These are phyloP conservation scores for Bertia moriformis DNA, from an alignment of 2,329 filamentous ascomycete genomes.

Conservation along the genomic window DNA sequence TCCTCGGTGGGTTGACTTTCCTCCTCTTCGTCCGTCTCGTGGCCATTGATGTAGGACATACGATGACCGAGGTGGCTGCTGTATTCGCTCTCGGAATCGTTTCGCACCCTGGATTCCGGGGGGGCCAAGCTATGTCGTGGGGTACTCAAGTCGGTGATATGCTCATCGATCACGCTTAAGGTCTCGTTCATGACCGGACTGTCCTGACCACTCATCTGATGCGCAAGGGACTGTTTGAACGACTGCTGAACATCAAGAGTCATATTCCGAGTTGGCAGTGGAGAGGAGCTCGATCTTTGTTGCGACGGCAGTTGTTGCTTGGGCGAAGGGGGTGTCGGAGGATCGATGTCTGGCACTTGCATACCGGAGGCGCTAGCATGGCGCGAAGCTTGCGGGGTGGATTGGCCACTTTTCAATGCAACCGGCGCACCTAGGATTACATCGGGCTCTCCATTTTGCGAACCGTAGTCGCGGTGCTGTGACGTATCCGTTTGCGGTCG, in stretches of 20 bases:
- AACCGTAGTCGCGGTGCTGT: slow-evolving; percentile 8
- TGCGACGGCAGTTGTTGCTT: too few relatives aligned
- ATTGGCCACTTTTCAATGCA: slow-evolving; percentile 12
- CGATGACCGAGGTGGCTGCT: slow-evolving; percentile 29
- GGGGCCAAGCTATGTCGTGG: slow-evolving; percentile 35
- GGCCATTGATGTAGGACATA: slow-evolving; percentile 45
- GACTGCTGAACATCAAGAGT: neutral
- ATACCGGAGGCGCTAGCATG: slow-evolving; percentile 25
- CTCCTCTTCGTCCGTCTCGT: slow-evolving; percentile 54
- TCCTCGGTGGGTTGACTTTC: slow-evolving; percentile 33
- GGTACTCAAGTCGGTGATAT: slow-evolving; percentile 52
- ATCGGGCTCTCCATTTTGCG: too few relatives aligned
- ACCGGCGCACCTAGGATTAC: too few relatives aligned
- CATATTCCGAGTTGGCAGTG: neutral
- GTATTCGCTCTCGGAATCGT: slow-evolving; percentile 45
- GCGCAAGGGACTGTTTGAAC: slow-evolving; percentile 13
- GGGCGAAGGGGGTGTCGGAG: too few relatives aligned
- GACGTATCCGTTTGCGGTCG: too few relatives aligned
- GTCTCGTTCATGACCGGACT: slow-evolving; percentile 57
- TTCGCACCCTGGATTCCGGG: slow-evolving; percentile 22
- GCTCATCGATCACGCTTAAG: slow-evolving; percentile 52
- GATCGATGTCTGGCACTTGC: too few relatives aligned
- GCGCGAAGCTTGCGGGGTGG: slow-evolving; percentile 21
- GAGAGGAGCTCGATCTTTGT: neutral
- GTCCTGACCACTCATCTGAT: slow-evolving; percentile 23